These are phyloP conservation scores for Bryoglossum gracile DNA, from an alignment of 495 filamentous ascomycete genomes.

Conservation along the genomic window DNA sequence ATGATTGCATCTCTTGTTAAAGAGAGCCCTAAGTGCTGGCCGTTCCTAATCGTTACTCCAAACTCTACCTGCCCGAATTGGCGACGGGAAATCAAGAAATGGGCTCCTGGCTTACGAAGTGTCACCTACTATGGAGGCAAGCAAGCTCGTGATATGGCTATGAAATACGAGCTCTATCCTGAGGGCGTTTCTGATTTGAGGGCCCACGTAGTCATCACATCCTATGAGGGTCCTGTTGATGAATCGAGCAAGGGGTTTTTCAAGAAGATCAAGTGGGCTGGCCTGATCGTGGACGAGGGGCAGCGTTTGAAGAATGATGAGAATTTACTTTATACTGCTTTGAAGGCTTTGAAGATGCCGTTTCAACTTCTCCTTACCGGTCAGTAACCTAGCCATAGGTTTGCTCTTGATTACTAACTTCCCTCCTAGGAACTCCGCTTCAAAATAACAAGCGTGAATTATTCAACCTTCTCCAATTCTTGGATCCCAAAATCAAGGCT, in stretches of 20 bases:
- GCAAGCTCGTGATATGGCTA: constrained; percentile 60
- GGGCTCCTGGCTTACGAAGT: constrained; percentile 78
- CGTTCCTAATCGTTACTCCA: constrained; percentile 87
- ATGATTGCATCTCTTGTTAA: constrained; percentile 72
- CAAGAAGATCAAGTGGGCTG: constrained; percentile 67
- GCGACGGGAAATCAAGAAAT: constrained; percentile 92
- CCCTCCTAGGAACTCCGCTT: constrained; percentile 58
- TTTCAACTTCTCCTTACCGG: constrained; percentile 82
- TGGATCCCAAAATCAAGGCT: constrained; percentile 63
- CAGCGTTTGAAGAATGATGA: constrained; percentile 94
- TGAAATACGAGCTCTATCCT: constrained; percentile 78
- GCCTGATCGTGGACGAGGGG: constrained; percentile 90
- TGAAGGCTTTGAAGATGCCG: constrained; percentile 62
- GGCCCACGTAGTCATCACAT: constrained; percentile 90
- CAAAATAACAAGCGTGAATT: constrained; percentile 94
- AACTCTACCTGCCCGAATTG: constrained; percentile 96
- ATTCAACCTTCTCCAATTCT: constrained; percentile 92
- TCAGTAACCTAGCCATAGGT: neutral
- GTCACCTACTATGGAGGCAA: constrained; percentile 83
- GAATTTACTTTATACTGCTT: constrained; percentile 67
- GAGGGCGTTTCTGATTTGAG: constrained; percentile 45
- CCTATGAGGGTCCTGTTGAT: constrained; percentile 79
- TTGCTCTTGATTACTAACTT: constrained; percentile 14
- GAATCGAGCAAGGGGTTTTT: constrained; percentile 57
- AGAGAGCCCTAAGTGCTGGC: constrained; percentile 70